These are phyloP conservation scores for Daedalea quercina DNA, from an alignment of 768 basidiomycete genomes.

Conservation along the genomic window DNA sequence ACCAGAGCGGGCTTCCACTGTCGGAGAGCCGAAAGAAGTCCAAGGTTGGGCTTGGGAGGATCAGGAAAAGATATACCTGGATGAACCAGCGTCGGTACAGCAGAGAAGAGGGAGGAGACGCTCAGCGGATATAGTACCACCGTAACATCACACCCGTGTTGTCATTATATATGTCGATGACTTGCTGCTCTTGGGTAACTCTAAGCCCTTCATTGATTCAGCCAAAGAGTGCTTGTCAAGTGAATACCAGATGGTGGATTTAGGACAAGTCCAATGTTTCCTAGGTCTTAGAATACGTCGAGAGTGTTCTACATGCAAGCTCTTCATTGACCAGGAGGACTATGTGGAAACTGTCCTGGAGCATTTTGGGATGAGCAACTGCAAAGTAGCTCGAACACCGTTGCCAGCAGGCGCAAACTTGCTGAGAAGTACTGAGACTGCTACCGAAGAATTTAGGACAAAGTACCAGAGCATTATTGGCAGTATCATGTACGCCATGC, in stretches of 20 bases:
- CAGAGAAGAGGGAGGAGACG: no score
- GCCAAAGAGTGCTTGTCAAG: constrained; percentile 3
- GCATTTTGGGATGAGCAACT: constrained; percentile 13
- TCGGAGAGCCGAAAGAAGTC: no score
- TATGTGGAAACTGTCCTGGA: constrained; percentile 19
- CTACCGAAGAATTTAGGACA: constrained; percentile 7
- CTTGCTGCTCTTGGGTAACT: constrained; percentile 3
- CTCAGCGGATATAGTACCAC: no score
- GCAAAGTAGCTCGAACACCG: constrained; percentile 18
- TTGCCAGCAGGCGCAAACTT: constrained; percentile 9
- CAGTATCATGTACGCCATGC: constrained; percentile 20
- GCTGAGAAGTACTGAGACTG: constrained; percentile 1
- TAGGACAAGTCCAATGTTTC: constrained; percentile 9
- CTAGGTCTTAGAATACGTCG: constrained; percentile 16
- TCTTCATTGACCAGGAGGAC: constrained; percentile 19
- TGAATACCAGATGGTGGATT: constrained; percentile 12
- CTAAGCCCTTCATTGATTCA: neutral
- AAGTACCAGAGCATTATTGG: constrained; percentile 12
- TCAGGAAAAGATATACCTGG: no score
- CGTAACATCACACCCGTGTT: constrained; percentile 3
- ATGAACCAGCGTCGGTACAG: no score
- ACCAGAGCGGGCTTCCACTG: no score
- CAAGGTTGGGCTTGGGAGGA: no score
- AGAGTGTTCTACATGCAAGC: constrained; percentile 10
- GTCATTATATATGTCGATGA: constrained; percentile 19